These are phyloP conservation scores for Loxodes magnus DNA, from an alignment of 73 alveolate genomes.

Conservation along the genomic window DNA sequence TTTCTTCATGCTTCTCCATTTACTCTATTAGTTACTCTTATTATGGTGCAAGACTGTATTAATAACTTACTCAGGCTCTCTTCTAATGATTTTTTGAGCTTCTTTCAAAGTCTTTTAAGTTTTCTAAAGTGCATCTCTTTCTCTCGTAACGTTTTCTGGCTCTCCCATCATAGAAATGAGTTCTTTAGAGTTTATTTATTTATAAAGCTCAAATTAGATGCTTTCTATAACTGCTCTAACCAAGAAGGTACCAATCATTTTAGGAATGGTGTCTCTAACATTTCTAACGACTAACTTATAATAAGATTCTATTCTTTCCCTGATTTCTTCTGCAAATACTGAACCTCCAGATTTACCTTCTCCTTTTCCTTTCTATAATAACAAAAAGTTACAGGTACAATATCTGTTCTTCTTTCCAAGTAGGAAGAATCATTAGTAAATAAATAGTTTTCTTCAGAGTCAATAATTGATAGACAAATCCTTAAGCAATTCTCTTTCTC, in stretches of 20 bases:
- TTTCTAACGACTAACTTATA: constrained; percentile 77
- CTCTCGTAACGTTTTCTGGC: constrained; percentile 40
- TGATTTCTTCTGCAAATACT: constrained; percentile 61
- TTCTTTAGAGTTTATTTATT: constrained; percentile 20
- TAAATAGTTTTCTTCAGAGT: constrained; percentile 74
- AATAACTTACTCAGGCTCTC: constrained; percentile 66
- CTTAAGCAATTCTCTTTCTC: constrained; percentile 57
- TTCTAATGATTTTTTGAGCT: constrained; percentile 53
- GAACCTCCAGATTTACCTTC: constrained; percentile 22
- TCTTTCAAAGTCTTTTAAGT: constrained; percentile 39
- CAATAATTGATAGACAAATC: constrained; percentile 60
- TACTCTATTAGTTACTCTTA: neutral
- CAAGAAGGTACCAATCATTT: constrained; percentile 55
- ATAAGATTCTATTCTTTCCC: constrained; percentile 81
- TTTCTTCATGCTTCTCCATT: neutral
- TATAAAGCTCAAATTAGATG: constrained; percentile 42
- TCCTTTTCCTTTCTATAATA: constrained; percentile 24
- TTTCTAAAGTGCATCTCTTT: constrained; percentile 32
- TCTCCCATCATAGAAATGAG: constrained; percentile 25
- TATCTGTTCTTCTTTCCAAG: constrained; percentile 65
- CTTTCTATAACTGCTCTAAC: constrained; percentile 32
- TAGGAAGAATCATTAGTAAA: constrained; percentile 85
- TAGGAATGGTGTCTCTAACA: constrained; percentile 87
- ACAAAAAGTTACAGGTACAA: constrained; percentile 42
- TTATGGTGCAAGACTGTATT: neutral